phyloP scores from a whole-genome alignment of 306 rosid species.

The Quercus agrifolia region DNA sequence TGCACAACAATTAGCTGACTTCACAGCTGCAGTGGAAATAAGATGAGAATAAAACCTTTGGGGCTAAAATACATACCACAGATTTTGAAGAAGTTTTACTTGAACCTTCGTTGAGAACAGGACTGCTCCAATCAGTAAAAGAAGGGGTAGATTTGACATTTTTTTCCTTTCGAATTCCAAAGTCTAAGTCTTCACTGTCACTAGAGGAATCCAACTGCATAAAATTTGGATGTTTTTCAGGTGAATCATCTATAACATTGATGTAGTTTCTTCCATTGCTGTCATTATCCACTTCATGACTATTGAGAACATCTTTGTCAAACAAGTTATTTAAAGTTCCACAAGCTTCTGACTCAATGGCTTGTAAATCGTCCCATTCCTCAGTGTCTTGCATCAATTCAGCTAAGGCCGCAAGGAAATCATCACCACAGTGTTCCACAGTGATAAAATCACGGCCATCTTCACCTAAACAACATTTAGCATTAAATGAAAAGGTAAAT shows the following conservation, averaged over 20 bases:
- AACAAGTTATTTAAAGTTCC: conserved; percentile 49
- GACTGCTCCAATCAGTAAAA: conserved; percentile 12
- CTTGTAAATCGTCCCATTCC: conserved; percentile 90
- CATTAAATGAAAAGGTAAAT: background rate
- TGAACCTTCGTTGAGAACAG: conserved; percentile 7
- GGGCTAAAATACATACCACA: conserved; percentile 32
- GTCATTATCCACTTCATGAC: conserved; percentile 1
- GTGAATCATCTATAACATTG: conserved; percentile 44
- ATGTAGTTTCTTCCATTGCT: conserved; percentile 18
- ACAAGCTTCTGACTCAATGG: conserved; percentile 74
- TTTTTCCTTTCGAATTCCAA: conserved; percentile 23
- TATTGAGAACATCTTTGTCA: conserved; percentile 22
- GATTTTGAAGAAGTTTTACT: conserved; percentile 34
- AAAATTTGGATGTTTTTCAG: conserved; percentile 33
- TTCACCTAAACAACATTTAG: conserved; percentile 48
- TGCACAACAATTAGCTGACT: background rate
- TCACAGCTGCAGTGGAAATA: background rate
- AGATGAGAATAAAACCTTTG: conserved; percentile 2
- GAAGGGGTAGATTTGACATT: conserved; percentile 17
- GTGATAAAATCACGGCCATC: conserved; percentile 81
- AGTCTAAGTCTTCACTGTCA: conserved; percentile 52
- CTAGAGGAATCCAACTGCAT: conserved; percentile 68
- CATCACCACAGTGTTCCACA: conserved; percentile 92
- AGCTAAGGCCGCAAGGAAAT: conserved; percentile 69
- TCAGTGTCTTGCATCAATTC: conserved; percentile 63